Evolutionary conservation across 202 grass and related monocot species (phyloP).

Genomic region (Bolboschoenoplectus hybrid): DNA sequence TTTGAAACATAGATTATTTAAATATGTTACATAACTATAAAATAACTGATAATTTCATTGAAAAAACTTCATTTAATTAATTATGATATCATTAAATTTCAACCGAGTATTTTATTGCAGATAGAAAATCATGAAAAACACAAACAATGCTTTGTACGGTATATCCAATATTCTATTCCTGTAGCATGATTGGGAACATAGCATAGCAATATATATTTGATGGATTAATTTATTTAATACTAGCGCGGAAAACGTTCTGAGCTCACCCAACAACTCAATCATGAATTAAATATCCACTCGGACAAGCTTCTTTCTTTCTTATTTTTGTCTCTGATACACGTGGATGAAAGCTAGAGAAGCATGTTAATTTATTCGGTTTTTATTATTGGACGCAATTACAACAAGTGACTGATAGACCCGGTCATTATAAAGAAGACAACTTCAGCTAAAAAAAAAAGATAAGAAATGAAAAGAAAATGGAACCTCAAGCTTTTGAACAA

Average conservation of each 20-base stretch:
- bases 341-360: background rate
- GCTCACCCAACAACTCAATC: slow-evolving; percentile 19
- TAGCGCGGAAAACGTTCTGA: background rate
- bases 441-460: background rate
- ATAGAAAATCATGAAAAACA: background rate
- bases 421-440: background rate
- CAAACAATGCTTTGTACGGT: background rate
- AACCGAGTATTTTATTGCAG: background rate
- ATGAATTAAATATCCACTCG: slow-evolving; percentile 2
- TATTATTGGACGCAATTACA: background rate
- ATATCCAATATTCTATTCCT: background rate
- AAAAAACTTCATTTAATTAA: too few relatives aligned
- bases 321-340: slow-evolving; percentile 1
- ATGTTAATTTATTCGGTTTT: background rate
- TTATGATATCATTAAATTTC: background rate
- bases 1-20: too few relatives aligned
- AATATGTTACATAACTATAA: too few relatives aligned
- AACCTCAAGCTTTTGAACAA: slow-evolving; percentile 94
- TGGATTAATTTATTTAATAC: background rate
- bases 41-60: too few relatives aligned
- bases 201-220: background rate
- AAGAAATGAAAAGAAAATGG: background rate
- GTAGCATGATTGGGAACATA: slow-evolving; percentile 17
- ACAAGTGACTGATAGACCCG: background rate
- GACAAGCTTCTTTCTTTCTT: background rate